These are phyloP conservation scores for Sporisorium iseilematis-ciliati DNA, from an alignment of 1,284 basidiomycete species.

Conservation along the genomic window DNA sequence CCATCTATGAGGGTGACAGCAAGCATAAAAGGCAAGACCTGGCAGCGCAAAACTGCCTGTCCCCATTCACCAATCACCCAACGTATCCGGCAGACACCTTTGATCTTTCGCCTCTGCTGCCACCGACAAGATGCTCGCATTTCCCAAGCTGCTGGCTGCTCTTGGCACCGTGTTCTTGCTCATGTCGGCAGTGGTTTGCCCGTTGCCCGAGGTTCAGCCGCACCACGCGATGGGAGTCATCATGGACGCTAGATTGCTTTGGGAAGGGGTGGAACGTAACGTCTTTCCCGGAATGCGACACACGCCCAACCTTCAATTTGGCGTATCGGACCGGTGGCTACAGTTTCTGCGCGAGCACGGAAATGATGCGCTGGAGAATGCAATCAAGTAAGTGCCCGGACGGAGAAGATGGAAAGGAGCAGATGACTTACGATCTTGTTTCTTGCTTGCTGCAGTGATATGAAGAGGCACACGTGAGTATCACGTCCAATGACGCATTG, in stretches of 20 bases:
- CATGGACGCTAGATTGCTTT: conserved; percentile 14
- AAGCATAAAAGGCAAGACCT: conserved; percentile 1
- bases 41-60: background rate
- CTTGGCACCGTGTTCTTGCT: background rate
- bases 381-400: conserved; percentile 7
- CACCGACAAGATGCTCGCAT: background rate
- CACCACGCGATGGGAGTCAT: conserved; percentile 11
- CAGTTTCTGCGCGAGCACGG: conserved; percentile 16
- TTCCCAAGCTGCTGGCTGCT: background rate
- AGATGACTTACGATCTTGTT: background rate
- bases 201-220: background rate
- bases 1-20: background rate
- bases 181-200: background rate
- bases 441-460: conserved; percentile 1
- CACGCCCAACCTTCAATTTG: conserved; percentile 12
- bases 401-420: too few relatives aligned
- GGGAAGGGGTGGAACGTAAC: conserved; percentile 17
- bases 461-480: background rate
- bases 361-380: background rate
- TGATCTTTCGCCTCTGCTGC: background rate
- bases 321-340: conserved; percentile 18
- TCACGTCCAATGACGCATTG: background rate
- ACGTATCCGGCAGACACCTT: background rate
- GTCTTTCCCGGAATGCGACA: conserved; percentile 23
- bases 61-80: background rate